These are phyloP conservation scores for Grammothele lineata DNA, from an alignment of 768 basidiomycete genomes.

Conservation along the genomic window DNA sequence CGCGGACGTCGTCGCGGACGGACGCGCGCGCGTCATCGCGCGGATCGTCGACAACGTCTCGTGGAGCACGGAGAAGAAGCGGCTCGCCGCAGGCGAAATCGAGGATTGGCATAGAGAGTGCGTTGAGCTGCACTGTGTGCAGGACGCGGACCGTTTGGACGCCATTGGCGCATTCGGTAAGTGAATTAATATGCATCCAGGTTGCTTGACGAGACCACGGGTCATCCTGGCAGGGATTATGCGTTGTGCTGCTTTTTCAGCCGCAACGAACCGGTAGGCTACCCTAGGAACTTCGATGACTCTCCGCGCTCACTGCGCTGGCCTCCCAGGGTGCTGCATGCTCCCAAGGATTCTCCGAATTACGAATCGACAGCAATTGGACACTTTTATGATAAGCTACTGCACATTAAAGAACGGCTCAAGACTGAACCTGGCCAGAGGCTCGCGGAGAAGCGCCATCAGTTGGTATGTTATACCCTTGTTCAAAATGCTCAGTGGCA, in stretches of 20 bases:
- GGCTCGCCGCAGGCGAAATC: slow-evolving; percentile 51
- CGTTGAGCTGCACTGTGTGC: slow-evolving; percentile 69
- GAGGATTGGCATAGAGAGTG: slow-evolving; percentile 68
- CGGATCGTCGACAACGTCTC: slow-evolving; percentile 75
- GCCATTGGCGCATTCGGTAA: slow-evolving; percentile 50
- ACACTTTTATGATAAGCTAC: slow-evolving; percentile 85
- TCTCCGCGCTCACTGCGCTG: no score
- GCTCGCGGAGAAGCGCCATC: slow-evolving; percentile 69
- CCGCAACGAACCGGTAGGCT: slow-evolving; percentile 31
- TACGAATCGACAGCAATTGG: slow-evolving; percentile 54
- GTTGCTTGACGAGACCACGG: no score
- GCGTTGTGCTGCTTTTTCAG: slow-evolving; percentile 44
- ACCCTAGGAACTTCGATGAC: no score
- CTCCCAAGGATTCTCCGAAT: slow-evolving; percentile 43
- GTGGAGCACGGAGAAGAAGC: slow-evolving; percentile 78
- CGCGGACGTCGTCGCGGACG: slow-evolving; percentile 55
- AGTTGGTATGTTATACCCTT: slow-evolving; percentile 44
- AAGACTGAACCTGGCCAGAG: slow-evolving; percentile 72
- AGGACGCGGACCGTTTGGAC: slow-evolving; percentile 51
- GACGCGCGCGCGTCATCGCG: slow-evolving; percentile 51
- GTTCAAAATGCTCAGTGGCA: background rate
- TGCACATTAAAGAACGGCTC: slow-evolving; percentile 67
- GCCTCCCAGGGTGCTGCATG: slow-evolving; percentile 40
- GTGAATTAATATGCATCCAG: no score
- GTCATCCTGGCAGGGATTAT: slow-evolving; percentile 45